Conservation (phyloP, 2,329 filamentous ascomycete genomes). For the Fusarium kyushuense region DNA sequence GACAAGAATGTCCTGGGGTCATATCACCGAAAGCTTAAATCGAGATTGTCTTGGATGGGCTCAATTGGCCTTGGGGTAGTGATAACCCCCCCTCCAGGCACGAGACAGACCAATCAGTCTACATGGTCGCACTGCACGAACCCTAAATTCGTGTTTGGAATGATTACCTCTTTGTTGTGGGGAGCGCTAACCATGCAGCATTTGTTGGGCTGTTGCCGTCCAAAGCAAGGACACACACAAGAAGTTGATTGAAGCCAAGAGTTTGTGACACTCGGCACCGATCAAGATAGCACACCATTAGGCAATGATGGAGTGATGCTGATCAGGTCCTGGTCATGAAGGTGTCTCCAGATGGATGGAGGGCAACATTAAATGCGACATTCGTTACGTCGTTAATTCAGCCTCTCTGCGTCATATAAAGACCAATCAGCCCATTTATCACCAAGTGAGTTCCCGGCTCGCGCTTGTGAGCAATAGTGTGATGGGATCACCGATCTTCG, state of each 20-base stretch:
- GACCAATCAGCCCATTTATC: not conserved
- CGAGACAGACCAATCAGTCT: conserved; percentile 21
- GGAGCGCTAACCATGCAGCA: conserved; percentile 28
- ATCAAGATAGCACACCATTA: conserved; percentile 12
- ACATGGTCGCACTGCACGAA: conserved; percentile 14
- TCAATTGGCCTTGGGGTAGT: conserved; percentile 5
- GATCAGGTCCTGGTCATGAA: not conserved
- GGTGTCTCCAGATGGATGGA: not conserved
- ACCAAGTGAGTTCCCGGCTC: not conserved
- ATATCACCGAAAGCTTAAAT: conserved; percentile 33
- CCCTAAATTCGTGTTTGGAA: conserved; percentile 14
- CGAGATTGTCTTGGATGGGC: conserved; percentile 14
- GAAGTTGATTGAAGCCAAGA: not conserved
- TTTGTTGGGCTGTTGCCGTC: conserved; percentile 20
- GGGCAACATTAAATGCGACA: not conserved
- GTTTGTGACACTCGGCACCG: not conserved
- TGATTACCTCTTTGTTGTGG: conserved; percentile 10
- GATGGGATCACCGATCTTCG: not conserved
- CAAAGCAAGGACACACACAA: conserved; percentile 1
- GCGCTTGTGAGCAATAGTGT: not conserved
- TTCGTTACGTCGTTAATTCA: not conserved
- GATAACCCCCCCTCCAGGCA: conserved; percentile 21
- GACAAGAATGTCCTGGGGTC: conserved; percentile 28
- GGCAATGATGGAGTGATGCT: not conserved
- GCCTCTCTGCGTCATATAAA: not conserved